These are phyloP conservation scores for Scutellaria minor DNA, from an alignment of 257 asterid genomes.

Conservation along the genomic window DNA sequence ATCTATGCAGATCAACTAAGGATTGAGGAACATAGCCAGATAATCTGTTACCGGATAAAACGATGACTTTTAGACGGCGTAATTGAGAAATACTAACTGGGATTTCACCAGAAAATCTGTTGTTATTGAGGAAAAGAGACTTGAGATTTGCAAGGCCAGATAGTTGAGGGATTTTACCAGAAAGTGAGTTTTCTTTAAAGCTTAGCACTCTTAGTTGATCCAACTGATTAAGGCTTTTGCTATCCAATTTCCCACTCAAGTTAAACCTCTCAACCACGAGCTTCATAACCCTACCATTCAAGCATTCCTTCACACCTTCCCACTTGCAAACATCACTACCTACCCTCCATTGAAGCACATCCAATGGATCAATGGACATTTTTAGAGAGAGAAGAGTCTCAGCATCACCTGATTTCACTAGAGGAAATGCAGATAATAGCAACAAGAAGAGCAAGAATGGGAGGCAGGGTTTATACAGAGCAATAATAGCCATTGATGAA, in stretches of 20 bases:
- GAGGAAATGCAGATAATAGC: slow-evolving; percentile 39
- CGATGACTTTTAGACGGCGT: slow-evolving; percentile 72
- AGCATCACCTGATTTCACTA: slow-evolving; percentile 63
- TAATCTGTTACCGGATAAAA: slow-evolving; percentile 61
- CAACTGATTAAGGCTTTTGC: slow-evolving; percentile 61
- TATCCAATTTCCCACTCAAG: slow-evolving; percentile 68
- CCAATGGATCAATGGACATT: slow-evolving; percentile 61
- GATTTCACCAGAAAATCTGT: slow-evolving; percentile 65
- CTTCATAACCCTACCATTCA: slow-evolving; percentile 74
- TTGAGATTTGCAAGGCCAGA: slow-evolving; percentile 74
- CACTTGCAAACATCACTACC: slow-evolving; percentile 60
- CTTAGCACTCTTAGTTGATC: slow-evolving; percentile 89
- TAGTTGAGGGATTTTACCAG: slow-evolving; percentile 75
- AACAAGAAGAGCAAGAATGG: slow-evolving; percentile 36
- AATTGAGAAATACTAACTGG: slow-evolving; percentile 55
- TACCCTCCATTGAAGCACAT: slow-evolving; percentile 62
- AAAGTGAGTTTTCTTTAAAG: slow-evolving; percentile 72
- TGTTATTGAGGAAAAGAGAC: slow-evolving; percentile 70
- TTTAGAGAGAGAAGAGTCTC: slow-evolving; percentile 73
- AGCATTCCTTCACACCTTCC: slow-evolving; percentile 81
- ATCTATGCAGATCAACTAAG: slow-evolving; percentile 48
- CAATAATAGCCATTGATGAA: slow-evolving; percentile 36
- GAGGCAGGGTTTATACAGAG: slow-evolving; percentile 10
- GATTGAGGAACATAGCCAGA: slow-evolving; percentile 67
- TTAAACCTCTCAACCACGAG: slow-evolving; percentile 72